Evolutionary conservation across 2,329 filamentous ascomycete genomes (phyloP), one percentile per base, ranked within the genome.

Genomic region (Bipolaris oryzae): DNA sequence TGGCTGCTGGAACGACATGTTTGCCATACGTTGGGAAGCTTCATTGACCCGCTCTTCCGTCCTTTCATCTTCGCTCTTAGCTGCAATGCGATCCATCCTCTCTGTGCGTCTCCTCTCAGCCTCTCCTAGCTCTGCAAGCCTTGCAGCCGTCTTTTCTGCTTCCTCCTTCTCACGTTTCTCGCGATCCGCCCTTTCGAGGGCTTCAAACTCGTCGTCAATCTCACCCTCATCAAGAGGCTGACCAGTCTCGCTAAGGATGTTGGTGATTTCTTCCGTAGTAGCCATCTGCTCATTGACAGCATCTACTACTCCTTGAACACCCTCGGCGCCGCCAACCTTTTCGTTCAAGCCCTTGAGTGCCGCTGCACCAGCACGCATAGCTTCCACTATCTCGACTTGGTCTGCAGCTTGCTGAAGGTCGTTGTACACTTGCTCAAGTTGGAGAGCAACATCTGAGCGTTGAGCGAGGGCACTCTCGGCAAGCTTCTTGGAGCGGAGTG

Each of bases 131-230:
- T 70, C 67, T 11, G 74, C 73, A 20, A 75, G 59, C 68, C 73
- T 76, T 31, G 81, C 79, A 55, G 85, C 82, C 70, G 84, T 57
- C 31, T 16, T 57, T 11, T 34, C 43, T 16, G 86, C 84, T 62
- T 85, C 81, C 18, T 74, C 77, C 70, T 89, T 85, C 79, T 96
- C 81, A 58, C 89, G 87, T 72, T 94, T 90, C 63, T 96, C 85
- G 74, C 89, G 90, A 73, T 96, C 92, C 3, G 64, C 74, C 33
- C 73, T 79, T 76, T 93, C 87, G 78, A 99, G 79, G 3, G 83
- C 87, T 64, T 90, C 89, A 44, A 98, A 82, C 78, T 97, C 94
- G 58, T 94, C 90, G 65, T 97, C 92, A 53, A 98, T 86, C 74
- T 96, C 93, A 18, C 72, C 83, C 70, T 96, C 93, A 73, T 96